phyloP scores from a whole-genome alignment of 1,139 yeast species.

The Geotrichum australiense region DNA sequence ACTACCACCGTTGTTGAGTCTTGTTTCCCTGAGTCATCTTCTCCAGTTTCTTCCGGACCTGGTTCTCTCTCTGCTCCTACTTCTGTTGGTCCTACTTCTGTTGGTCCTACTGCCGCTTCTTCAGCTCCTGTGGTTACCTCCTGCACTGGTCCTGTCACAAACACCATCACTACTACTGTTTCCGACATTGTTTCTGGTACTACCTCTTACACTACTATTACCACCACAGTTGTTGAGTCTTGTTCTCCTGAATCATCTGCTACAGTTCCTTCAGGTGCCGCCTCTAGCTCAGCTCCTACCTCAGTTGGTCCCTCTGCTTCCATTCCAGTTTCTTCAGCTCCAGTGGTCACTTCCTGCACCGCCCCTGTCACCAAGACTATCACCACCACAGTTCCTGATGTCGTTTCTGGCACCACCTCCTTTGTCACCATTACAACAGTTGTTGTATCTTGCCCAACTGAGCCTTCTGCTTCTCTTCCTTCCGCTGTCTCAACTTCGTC shows the following conservation, averaged over 20 bases:
- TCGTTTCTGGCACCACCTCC: slow-evolving; percentile 2
- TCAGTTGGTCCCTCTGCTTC: too few relatives aligned
- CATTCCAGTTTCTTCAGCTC: too few relatives aligned
- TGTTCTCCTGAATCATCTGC: slow-evolving; percentile 3
- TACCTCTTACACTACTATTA: slow-evolving; percentile 3
- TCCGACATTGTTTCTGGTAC: neutral
- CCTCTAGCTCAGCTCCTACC: slow-evolving; percentile 1
- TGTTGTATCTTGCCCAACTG: neutral
- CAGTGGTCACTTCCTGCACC: too few relatives aligned
- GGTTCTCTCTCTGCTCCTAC: slow-evolving; percentile 1
- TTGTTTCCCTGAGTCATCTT: neutral
- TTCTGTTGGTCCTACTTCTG: neutral
- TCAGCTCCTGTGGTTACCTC: too few relatives aligned
- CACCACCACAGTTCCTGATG: neutral
- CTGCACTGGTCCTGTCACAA: too few relatives aligned
- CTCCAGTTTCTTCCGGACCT: neutral
- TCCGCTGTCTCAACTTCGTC: too few relatives aligned
- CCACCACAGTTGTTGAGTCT: slow-evolving; percentile 4
- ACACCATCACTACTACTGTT: neutral
- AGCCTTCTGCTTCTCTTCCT: neutral
- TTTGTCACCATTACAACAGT: slow-evolving; percentile 4
- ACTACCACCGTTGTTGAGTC: slow-evolving; percentile 4
- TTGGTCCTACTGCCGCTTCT: too few relatives aligned
- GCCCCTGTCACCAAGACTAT: too few relatives aligned
- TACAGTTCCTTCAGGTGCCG: slow-evolving; percentile 2